Conservation (phyloP, 192 early-diverging fungal species). For the Chytriomyces confervae region DNA sequence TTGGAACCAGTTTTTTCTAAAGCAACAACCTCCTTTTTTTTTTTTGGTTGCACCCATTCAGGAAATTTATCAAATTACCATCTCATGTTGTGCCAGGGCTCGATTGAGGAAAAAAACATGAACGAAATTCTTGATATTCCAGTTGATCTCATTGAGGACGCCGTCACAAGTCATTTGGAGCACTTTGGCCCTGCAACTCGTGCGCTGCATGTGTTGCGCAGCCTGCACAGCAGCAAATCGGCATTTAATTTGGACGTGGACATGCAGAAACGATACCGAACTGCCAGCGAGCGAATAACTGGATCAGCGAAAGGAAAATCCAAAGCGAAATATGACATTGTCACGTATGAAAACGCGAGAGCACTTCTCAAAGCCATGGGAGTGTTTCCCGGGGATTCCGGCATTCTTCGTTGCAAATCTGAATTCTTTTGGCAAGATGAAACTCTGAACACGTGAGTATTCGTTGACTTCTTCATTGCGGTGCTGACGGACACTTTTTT, state of each 20-base stretch:
- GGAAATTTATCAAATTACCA: constrained; percentile 33
- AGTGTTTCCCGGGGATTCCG: constrained; percentile 8
- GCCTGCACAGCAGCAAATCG: neutral
- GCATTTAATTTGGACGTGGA: constrained; percentile 4
- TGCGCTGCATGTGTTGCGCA: neutral
- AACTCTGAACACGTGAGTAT: constrained; percentile 8
- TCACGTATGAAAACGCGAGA: constrained; percentile 9
- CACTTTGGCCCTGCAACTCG: constrained; percentile 26
- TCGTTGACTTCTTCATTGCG: neutral
- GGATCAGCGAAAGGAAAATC: constrained; percentile 14
- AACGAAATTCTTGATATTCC: constrained; percentile 24
- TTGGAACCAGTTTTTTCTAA: neutral
- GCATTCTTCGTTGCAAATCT: constrained; percentile 25
- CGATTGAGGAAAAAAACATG: constrained; percentile 20
- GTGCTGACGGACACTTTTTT: neutral
- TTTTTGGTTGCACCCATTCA: neutral
- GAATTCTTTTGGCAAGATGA: constrained; percentile 32
- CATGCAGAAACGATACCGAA: constrained; percentile 5
- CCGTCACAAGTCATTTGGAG: constrained; percentile 18
- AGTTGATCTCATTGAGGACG: constrained; percentile 24
- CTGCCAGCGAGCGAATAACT: constrained; percentile 4
- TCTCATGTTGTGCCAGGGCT: constrained; percentile 8
- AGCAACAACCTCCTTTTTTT: neutral
- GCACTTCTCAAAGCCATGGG: constrained; percentile 12
- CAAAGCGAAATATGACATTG: constrained; percentile 15